phyloP scores from a whole-genome alignment of 495 filamentous ascomycete genomes.

The Annulohypoxylon maeteangense region DNA sequence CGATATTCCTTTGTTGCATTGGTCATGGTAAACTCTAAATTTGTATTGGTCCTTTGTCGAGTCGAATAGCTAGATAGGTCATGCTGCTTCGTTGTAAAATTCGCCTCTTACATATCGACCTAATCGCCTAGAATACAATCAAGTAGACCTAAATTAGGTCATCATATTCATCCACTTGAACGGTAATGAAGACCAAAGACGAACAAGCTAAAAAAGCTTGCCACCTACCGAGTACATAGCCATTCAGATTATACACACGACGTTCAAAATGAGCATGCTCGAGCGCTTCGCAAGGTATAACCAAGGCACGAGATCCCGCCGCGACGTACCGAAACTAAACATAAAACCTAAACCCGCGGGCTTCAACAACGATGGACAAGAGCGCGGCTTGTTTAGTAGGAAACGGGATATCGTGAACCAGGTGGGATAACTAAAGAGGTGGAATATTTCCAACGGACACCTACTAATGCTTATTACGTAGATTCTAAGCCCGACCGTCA shows the following conservation, averaged over 20 bases:
- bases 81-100: neutral
- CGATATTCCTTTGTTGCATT: neutral
- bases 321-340: constrained; percentile 12
- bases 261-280: constrained; percentile 35
- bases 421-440: constrained; percentile 12
- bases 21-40: neutral
- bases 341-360: constrained; percentile 31
- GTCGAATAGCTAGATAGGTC: no score
- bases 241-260: neutral
- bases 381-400: constrained; percentile 28
- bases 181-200: neutral
- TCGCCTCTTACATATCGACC: neutral
- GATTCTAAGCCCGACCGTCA: constrained; percentile 43
- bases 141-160: neutral
- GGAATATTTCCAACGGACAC: neutral
- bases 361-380: constrained; percentile 30
- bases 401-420: constrained; percentile 41
- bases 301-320: constrained; percentile 27
- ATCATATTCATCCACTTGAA: neutral
- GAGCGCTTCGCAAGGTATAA: constrained; percentile 42
- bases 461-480: neutral
- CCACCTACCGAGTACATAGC: neutral
- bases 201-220: neutral
- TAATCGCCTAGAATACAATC: neutral
- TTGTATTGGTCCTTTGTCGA: neutral